Base-by-base conservation (phyloP, 768 basidiomycete genomes). In the Russula virescens region DNA sequence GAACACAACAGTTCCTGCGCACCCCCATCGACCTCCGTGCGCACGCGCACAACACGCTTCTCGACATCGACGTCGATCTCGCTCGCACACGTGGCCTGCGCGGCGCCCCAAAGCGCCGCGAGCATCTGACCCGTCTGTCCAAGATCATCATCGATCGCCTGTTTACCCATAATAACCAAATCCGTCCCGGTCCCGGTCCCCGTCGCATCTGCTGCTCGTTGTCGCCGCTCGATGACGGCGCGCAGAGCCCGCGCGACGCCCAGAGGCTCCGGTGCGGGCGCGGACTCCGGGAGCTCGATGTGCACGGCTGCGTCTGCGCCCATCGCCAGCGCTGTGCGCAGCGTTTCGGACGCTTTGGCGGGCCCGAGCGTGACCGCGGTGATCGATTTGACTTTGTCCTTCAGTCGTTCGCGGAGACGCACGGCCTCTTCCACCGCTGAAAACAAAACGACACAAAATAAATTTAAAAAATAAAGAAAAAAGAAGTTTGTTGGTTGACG, bases 391-490 rank as follows among this genome's bases (percentile, higher is more conserved):
- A 98, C 84, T 18, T 76, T 76, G 63, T 84, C 83, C 71, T 91
- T 89, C 69, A 86, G 82, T 60, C 81, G 81, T 72, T 97, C 92
- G 40, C 96, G 91, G n/a, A 98, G 77, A 51, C 94, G 89, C 52
- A 98, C 86, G 58, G 97, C 96, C 74, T 98, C 97, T 76, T 99
- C 97, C 58, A 99, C 89, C 59, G 96, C 96, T 95, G n/a, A n/a
- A 47, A 52, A 57, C 38, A 55, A 57, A 55, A 23, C 26, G 45
- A 28, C 16, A 21, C 43, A 35, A 51, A 13, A n/a, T n/a, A n/a
- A n/a, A n/a, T n/a, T 51, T 31, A 43, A 26, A 28, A 40, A 34
- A 21, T 28, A 35, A 25, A 34, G 1, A 4, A 13, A 43, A 18
- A 18, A n/a, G 34, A 13, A 5, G n/a, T n/a, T n/a, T n/a, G n/a